Conservation (phyloP, 345 rosid species). For the Arabidopsis suecica region DNA sequence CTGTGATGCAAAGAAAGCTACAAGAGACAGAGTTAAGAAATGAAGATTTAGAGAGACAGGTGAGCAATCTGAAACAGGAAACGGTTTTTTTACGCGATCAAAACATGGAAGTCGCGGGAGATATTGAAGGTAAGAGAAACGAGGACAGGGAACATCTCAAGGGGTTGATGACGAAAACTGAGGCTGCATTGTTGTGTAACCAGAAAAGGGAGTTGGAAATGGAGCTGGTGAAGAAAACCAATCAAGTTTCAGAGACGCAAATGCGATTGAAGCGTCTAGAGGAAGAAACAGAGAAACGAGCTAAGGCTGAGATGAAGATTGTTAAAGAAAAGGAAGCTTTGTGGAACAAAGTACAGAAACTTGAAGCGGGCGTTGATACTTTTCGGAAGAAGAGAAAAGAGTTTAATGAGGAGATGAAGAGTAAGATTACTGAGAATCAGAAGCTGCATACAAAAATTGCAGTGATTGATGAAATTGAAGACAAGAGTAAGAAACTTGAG, state of each 20-base stretch:
- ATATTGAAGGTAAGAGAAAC: conserved; percentile 38
- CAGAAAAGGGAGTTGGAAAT: conserved; percentile 46
- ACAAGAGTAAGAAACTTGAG: conserved; percentile 22
- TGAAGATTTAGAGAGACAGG: conserved; percentile 46
- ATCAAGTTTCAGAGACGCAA: conserved; percentile 46
- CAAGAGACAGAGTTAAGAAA: conserved; percentile 39
- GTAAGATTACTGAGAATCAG: conserved; percentile 47
- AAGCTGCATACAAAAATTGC: conserved; percentile 38
- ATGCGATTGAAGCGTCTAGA: conserved; percentile 44
- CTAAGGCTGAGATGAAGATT: conserved; percentile 42
- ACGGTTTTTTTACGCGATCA: conserved; percentile 45
- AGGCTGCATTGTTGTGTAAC: conserved; percentile 46
- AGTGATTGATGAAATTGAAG: conserved; percentile 24
- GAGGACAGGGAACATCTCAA: conserved; percentile 37
- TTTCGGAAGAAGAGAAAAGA: conserved; percentile 33
- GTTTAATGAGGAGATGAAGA: conserved; percentile 46
- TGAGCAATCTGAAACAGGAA: conserved; percentile 51
- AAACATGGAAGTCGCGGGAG: conserved; percentile 44
- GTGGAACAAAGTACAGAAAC: conserved; percentile 42
- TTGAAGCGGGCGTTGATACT: conserved; percentile 38
- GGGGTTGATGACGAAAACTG: conserved; percentile 44
- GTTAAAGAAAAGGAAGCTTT: conserved; percentile 48
- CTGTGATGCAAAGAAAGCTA: conserved; percentile 47
- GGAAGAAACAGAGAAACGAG: conserved; percentile 48
- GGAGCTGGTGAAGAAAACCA: conserved; percentile 43